Evolutionary conservation across 176 grass and related monocot genomes (phyloP).

Genomic region (Echinochloa phyllopogon): DNA sequence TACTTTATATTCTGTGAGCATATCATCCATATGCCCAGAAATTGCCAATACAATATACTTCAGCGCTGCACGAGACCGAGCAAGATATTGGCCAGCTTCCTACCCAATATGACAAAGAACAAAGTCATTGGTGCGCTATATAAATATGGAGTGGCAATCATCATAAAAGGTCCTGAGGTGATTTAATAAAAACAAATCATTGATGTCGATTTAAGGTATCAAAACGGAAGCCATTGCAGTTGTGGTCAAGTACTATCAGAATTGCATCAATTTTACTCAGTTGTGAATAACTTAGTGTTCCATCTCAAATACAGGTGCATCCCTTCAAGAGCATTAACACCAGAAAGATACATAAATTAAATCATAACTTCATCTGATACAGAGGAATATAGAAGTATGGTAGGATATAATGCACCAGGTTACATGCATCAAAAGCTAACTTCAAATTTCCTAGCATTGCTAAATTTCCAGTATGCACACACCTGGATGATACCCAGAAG

Average conservation of each 20-base stretch:
- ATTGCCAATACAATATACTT: constrained; percentile 88
- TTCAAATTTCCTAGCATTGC: constrained; percentile 14
- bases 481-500: constrained; percentile 94
- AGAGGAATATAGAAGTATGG: not conserved
- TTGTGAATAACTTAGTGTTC: constrained; percentile 15
- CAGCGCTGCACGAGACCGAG: constrained; percentile 73
- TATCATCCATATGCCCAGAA: constrained; percentile 93
- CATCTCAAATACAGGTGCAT: constrained; percentile 23
- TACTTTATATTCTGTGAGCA: constrained; percentile 88
- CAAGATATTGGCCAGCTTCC: constrained; percentile 66
- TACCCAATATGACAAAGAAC: constrained; percentile 47
- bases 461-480: constrained; percentile 20
- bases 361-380: constrained; percentile 3
- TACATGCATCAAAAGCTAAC: constrained; percentile 28
- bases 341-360: constrained; percentile 25
- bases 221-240: constrained; percentile 1
- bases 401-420: constrained; percentile 31
- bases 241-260: constrained; percentile 25
- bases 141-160: constrained; percentile 20
- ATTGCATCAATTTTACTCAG: constrained; percentile 17
- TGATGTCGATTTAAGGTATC: constrained; percentile 3
- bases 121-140: constrained; percentile 11
- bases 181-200: constrained; percentile 27
- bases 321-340: constrained; percentile 35
- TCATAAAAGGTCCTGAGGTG: constrained; percentile 7